phyloP scores from a whole-genome alignment of 495 filamentous ascomycete genomes.

The Annulohypoxylon bovei region DNA sequence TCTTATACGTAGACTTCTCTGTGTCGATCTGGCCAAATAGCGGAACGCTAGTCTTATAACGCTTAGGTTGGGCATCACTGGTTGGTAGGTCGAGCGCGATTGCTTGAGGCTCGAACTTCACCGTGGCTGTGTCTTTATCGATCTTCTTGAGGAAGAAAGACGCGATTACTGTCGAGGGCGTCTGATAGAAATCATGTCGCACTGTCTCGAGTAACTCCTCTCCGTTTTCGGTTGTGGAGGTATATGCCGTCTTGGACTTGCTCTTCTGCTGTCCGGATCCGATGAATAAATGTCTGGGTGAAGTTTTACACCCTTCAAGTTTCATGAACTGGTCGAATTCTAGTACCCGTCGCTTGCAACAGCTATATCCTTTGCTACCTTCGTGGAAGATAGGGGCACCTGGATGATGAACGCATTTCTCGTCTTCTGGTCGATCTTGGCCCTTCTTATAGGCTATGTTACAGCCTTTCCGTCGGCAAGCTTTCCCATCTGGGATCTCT shows the following conservation, averaged over 20 bases:
- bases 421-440: slow-evolving; percentile 67
- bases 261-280: slow-evolving; percentile 74
- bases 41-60: slow-evolving; percentile 76
- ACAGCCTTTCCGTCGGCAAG: slow-evolving; percentile 83
- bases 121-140: slow-evolving; percentile 76
- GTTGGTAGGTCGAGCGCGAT: slow-evolving; percentile 84
- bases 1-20: slow-evolving; percentile 77
- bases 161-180: slow-evolving; percentile 81
- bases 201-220: slow-evolving; percentile 74
- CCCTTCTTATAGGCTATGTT: slow-evolving; percentile 68
- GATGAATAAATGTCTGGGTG: slow-evolving; percentile 83
- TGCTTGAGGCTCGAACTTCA: slow-evolving; percentile 68
- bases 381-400: slow-evolving; percentile 94
- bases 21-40: slow-evolving; percentile 81
- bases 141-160: slow-evolving; percentile 98
- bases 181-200: slow-evolving; percentile 95
- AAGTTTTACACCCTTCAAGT: slow-evolving; percentile 88
- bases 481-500: slow-evolving; percentile 74
- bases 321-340: slow-evolving; percentile 99
- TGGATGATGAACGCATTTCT: slow-evolving; percentile 86
- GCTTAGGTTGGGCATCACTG: slow-evolving; percentile 76
- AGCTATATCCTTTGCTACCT: slow-evolving; percentile 95
- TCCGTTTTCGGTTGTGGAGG: slow-evolving; percentile 53
- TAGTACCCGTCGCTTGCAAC: slow-evolving; percentile 93
- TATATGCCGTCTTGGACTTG: slow-evolving; percentile 55